These are phyloP conservation scores for Talaromyces verruculosus DNA, from an alignment of 2,329 filamentous ascomycete species.

Conservation along the genomic window DNA sequence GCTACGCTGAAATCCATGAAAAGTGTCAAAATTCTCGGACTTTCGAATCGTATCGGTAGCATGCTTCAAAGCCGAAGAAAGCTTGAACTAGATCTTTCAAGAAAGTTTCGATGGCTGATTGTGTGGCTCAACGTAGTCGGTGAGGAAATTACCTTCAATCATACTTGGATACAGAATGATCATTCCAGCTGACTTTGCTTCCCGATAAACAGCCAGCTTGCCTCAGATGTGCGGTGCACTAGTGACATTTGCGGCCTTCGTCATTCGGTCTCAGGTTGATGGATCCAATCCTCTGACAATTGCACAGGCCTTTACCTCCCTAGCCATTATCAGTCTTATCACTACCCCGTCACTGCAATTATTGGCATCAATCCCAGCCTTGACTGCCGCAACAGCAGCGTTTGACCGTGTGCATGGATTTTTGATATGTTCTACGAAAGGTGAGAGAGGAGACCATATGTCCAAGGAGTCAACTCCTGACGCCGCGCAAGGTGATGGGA, in stretches of 20 bases:
- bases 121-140: conserved; percentile 43
- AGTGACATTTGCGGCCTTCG: conserved; percentile 27
- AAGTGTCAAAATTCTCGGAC: conserved; percentile 52
- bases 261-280: conserved; percentile 23
- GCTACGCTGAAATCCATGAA: conserved; percentile 53
- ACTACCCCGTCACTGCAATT: conserved; percentile 27
- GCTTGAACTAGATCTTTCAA: conserved; percentile 44
- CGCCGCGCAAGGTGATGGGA: background rate
- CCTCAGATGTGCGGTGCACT: conserved; percentile 43
- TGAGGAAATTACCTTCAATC: conserved; percentile 22
- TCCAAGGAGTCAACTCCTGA: background rate
- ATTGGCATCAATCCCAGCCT: conserved; percentile 31
- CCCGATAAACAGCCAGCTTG: conserved; percentile 21
- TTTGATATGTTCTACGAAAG: background rate
- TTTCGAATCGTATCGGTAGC: conserved; percentile 42
- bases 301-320: conserved; percentile 28
- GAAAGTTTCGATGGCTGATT: conserved; percentile 41
- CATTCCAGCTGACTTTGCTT: background rate
- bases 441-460: background rate
- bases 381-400: conserved; percentile 23
- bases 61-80: conserved; percentile 41
- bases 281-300: conserved; percentile 24
- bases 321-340: conserved; percentile 29
- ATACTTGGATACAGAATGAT: conserved; percentile 2
- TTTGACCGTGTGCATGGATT: conserved; percentile 12